Conservation (phyloP, 257 asterid genomes). For the Solanum ahanhuiri region DNA sequence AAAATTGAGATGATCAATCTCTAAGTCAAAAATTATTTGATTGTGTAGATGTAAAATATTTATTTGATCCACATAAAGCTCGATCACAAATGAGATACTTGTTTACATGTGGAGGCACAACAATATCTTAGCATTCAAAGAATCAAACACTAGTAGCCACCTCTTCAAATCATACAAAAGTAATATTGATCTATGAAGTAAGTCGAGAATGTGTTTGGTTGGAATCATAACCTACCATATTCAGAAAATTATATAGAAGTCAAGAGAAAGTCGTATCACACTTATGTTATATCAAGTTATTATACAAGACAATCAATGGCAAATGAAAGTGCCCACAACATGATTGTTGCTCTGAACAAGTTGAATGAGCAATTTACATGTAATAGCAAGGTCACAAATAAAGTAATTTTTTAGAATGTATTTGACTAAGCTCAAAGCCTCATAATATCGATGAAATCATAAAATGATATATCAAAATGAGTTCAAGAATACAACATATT, state of each 20-base stretch:
- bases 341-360: neutral
- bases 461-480: neutral
- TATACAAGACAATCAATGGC: neutral
- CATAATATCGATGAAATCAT: neutral
- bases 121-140: too few species aligned
- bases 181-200: neutral
- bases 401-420: too few species aligned
- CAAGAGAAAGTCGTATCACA: neutral
- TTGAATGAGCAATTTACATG: neutral
- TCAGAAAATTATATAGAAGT: too few species aligned
- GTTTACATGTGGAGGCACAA: neutral
- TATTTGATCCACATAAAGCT: neutral
- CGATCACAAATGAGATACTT: neutral
- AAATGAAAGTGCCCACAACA: neutral
- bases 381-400: too few species aligned
- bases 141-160: neutral
- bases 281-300: too few species aligned
- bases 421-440: neutral
- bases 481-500: neutral
- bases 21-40: neutral
- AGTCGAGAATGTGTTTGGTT: neutral
- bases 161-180: neutral
- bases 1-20: neutral
- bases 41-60: neutral
- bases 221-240: neutral